Conservation (phyloP, 306 rosid genomes). For the Oemleria cerasiformis region DNA sequence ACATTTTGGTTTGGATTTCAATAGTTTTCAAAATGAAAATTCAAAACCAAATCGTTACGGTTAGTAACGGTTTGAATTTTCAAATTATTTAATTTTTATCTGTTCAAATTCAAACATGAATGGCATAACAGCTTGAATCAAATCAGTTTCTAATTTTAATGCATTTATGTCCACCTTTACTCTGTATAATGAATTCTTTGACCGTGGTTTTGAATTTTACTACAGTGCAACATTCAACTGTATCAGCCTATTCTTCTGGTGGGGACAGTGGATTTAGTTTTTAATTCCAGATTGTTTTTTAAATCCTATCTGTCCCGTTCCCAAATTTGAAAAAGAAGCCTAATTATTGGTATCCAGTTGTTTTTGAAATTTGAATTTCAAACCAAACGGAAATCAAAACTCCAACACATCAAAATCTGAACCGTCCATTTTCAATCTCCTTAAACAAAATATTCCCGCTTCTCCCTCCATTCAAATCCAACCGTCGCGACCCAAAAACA, state of each 20-base stretch:
- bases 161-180: too few relatives aligned
- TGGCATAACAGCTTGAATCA: too few relatives aligned
- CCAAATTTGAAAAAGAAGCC: neutral
- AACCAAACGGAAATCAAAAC: neutral
- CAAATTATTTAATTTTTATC: too few relatives aligned
- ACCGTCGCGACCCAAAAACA: slow-evolving; percentile 15
- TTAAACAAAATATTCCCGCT: slow-evolving; percentile 11
- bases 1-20: too few relatives aligned
- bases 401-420: neutral
- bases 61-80: too few relatives aligned
- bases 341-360: neutral
- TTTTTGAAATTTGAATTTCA: slow-evolving; percentile 15
- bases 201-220: too few relatives aligned
- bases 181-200: too few relatives aligned
- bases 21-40: too few relatives aligned
- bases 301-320: neutral
- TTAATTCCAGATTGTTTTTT: neutral
- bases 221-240: neutral
- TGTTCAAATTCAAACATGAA: too few relatives aligned
- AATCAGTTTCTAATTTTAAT: too few relatives aligned
- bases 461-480: slow-evolving; percentile 10
- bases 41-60: too few relatives aligned
- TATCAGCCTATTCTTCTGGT: neutral
- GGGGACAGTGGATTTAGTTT: neutral
- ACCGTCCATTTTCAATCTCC: slow-evolving; percentile 4